Evolutionary conservation across 2,329 filamentous ascomycete genomes (phyloP).

Genomic region (Fusarium pseudocircinatum): DNA sequence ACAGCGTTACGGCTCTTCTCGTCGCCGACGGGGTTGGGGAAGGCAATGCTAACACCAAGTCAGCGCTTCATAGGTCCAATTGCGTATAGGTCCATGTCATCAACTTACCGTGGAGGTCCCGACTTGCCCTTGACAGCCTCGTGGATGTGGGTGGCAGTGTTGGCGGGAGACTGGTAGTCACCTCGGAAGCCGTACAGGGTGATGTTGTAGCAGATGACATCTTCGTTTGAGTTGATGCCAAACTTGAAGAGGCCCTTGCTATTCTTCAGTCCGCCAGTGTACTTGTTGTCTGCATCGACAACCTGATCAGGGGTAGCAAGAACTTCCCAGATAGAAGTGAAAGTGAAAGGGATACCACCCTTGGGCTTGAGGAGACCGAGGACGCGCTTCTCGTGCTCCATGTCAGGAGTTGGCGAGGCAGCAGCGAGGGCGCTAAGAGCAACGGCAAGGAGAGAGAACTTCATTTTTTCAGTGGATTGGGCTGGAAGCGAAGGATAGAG

Average conservation of each 20-base stretch:
- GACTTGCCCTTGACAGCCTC: constrained; percentile 55
- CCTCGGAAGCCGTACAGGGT: constrained; percentile 59
- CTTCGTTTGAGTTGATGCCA: constrained; percentile 59
- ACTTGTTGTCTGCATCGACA: constrained; percentile 52
- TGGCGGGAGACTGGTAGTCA: constrained; percentile 59
- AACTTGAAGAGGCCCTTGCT: constrained; percentile 61
- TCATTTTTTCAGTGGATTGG: constrained; percentile 34
- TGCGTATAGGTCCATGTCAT: not conserved
- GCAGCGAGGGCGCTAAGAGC: constrained; percentile 36
- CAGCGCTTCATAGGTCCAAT: not conserved
- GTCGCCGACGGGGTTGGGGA: constrained; percentile 58
- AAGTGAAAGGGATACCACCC: constrained; percentile 46
- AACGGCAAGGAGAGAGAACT: constrained; percentile 34
- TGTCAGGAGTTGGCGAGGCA: constrained; percentile 36
- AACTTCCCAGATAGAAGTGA: constrained; percentile 60
- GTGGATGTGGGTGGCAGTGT: constrained; percentile 66
- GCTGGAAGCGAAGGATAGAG: not conserved
- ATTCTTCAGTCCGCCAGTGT: constrained; percentile 54
- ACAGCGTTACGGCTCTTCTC: constrained; percentile 49
- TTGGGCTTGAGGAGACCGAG: constrained; percentile 33
- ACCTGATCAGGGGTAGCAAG: constrained; percentile 61
- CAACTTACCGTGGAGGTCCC: constrained; percentile 58
- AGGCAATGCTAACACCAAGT: constrained; percentile 50
- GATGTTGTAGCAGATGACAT: constrained; percentile 61
- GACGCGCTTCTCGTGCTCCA: constrained; percentile 30